Evolutionary conservation across 1,284 basidiomycete genomes (phyloP), one percentile per base, ranked within the genome.

Genomic region (Cryptococcus jaspeensis): DNA sequence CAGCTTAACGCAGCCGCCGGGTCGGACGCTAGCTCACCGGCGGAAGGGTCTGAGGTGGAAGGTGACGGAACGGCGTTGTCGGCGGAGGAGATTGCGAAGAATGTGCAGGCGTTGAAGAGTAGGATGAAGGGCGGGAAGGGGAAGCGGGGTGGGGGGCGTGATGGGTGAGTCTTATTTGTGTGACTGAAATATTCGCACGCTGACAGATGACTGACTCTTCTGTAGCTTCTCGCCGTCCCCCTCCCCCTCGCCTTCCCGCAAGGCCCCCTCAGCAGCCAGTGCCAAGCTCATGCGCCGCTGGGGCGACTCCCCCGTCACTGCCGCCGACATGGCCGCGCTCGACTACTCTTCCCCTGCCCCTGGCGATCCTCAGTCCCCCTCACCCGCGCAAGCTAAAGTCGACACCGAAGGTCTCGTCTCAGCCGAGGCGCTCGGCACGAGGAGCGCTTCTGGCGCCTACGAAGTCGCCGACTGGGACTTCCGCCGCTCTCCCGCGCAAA

Each of bases 401-500:
- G 75, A 78, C 38, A 77, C 79, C 16, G 66, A 79, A 9, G 73
- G 78, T 23, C 70, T 79, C 9, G 68, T 79, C 41, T 79, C 70
- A 35, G 53, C 57, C 20, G 73, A 74, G 16, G 72, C 75, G 1
- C 60, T 76, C 62, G 76, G 95, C 8, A 87, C 81, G 23, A 83
- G 88, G 42, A 88, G 83, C n/a, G 81, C 81, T 37, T 86, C 92
- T 64, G 96, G 95, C 2, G 75, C 91, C 60, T 98, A 98, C 71
- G 92, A 96, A 75, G 89, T 97, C 42, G 92, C 89, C 62, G 94
- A 97, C 71, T 93, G 92, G 86, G 90, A 94, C 85, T 89, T 74
- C 58, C 56, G 72, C 52, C 53, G 67, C 16, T 50, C 80, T 23
- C 18, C 51, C 11, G 23, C 58, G 39, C 43, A 45, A 73, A 47